Conservation (phyloP, 768 basidiomycete species). For the Phylloporus rhodoxanthus region DNA sequence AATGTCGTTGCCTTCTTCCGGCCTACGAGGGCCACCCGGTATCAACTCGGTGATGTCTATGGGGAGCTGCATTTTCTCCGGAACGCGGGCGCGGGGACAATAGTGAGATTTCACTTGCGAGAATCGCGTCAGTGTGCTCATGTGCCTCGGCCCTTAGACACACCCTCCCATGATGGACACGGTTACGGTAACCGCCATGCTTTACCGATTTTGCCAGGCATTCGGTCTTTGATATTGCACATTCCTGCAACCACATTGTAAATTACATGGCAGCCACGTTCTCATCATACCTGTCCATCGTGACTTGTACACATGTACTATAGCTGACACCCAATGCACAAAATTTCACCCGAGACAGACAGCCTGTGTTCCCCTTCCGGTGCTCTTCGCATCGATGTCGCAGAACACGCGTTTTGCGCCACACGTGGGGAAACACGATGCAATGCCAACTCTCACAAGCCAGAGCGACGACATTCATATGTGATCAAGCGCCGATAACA, state of each 20-base stretch:
- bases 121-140: slow-evolving; percentile 20
- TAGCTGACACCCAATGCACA: slow-evolving; percentile 27
- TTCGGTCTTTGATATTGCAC: slow-evolving; percentile 38
- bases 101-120: slow-evolving; percentile 43
- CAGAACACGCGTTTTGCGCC: slow-evolving; percentile 25
- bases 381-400: slow-evolving; percentile 14
- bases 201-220: slow-evolving; percentile 69
- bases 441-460: slow-evolving; percentile 17
- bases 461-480: slow-evolving; percentile 15
- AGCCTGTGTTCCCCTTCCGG: slow-evolving; percentile 17
- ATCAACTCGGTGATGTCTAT: slow-evolving; percentile 82
- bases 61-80: slow-evolving; percentile 82
- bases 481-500: slow-evolving; percentile 30
- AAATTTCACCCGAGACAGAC: slow-evolving; percentile 20
- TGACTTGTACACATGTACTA: slow-evolving; percentile 29
- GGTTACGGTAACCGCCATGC: slow-evolving; percentile 78
- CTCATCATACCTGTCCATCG: slow-evolving; percentile 26
- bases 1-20: slow-evolving; percentile 76
- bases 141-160: slow-evolving; percentile 43
- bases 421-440: slow-evolving; percentile 33
- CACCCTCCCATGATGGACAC: slow-evolving; percentile 89
- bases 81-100: slow-evolving; percentile 72
- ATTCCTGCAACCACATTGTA: slow-evolving; percentile 29
- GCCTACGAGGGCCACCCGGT: slow-evolving; percentile 69
- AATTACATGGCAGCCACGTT: slow-evolving; percentile 25